A percentile compares a stretch with the other conserved stretches of the same genome.
These are phyloP conservation scores for Myrica gale DNA, from an alignment of 306 rosid genomes.

Conservation along the genomic window DNA sequence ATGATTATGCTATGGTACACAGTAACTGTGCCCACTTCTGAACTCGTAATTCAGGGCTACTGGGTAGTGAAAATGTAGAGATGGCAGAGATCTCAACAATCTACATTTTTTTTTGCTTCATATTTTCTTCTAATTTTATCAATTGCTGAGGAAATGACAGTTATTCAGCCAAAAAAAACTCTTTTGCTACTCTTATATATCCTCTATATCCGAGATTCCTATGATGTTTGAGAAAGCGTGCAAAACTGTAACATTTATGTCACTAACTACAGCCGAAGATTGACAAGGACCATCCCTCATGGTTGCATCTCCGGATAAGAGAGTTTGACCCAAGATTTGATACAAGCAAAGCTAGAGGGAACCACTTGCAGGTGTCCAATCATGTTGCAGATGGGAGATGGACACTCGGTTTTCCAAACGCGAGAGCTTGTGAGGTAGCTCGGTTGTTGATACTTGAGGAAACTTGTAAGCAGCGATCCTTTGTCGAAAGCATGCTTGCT, in stretches of 20 bases:
- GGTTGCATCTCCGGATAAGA: slow-evolving; percentile 79
- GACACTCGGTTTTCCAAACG: slow-evolving; percentile 70
- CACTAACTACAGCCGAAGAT: slow-evolving; percentile 60
- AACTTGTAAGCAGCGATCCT: slow-evolving; percentile 65
- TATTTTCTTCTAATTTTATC: slow-evolving; percentile 18
- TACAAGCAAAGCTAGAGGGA: slow-evolving; percentile 37
- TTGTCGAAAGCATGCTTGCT: slow-evolving; percentile 50
- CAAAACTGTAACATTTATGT: background rate
- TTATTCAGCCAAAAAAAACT: slow-evolving; percentile 7
- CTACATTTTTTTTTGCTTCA: slow-evolving; percentile 11
- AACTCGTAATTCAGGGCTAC: background rate
- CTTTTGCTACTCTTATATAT: slow-evolving; percentile 10
- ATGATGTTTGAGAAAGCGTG: background rate
- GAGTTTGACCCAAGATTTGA: slow-evolving; percentile 53
- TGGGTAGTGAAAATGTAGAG: background rate
- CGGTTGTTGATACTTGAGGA: slow-evolving; percentile 48
- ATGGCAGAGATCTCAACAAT: background rate
- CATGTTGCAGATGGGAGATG: slow-evolving; percentile 68
- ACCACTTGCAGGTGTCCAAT: slow-evolving; percentile 33
- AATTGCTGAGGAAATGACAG: background rate
- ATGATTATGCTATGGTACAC: background rate
- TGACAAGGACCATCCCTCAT: slow-evolving; percentile 62
- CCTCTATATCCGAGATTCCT: background rate
- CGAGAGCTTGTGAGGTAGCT: slow-evolving; percentile 66
- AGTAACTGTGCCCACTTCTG: background rate